phyloP scores from a whole-genome alignment of 148 eudicot genomes.

The Cornus kousa region DNA sequence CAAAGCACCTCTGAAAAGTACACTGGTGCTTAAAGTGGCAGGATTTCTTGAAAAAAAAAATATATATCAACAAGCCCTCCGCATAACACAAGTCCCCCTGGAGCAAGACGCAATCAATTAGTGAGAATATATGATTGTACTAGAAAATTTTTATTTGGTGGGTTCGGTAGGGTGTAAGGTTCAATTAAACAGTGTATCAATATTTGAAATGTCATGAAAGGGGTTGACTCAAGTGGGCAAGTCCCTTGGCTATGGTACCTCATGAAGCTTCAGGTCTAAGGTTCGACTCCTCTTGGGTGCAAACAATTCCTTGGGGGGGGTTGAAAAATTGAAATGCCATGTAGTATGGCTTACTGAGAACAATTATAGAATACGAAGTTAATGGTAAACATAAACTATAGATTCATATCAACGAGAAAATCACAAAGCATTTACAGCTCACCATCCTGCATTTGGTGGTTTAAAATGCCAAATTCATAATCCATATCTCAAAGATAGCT shows the following conservation, averaged over 20 bases:
- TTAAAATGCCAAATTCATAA: background rate
- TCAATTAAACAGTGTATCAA: no score
- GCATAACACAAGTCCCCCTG: conserved; percentile 80
- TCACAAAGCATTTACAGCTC: background rate
- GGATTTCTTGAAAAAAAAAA: conserved; percentile 66
- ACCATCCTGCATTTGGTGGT: no score
- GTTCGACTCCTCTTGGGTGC: no score
- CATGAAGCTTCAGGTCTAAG: no score
- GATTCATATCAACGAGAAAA: background rate
- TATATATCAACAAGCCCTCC: conserved; percentile 79
- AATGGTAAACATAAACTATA: no score
- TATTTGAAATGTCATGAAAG: no score
- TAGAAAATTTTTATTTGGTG: background rate
- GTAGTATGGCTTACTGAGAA: background rate
- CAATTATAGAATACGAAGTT: background rate
- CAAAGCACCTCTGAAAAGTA: conserved; percentile 75
- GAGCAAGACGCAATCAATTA: conserved; percentile 1
- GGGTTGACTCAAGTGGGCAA: no score
- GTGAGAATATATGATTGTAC: background rate
- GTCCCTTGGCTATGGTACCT: no score
- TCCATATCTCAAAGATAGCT: background rate
- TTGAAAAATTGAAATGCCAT: background rate
- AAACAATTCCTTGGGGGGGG: no score
- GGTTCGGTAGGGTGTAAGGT: no score
- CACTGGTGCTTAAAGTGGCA: conserved; percentile 51